A percentile compares a stretch with the other conserved stretches of the same genome.
Evolutionary conservation across 495 filamentous ascomycete genomes (phyloP).

Genomic region (Terfezia claveryi): DNA sequence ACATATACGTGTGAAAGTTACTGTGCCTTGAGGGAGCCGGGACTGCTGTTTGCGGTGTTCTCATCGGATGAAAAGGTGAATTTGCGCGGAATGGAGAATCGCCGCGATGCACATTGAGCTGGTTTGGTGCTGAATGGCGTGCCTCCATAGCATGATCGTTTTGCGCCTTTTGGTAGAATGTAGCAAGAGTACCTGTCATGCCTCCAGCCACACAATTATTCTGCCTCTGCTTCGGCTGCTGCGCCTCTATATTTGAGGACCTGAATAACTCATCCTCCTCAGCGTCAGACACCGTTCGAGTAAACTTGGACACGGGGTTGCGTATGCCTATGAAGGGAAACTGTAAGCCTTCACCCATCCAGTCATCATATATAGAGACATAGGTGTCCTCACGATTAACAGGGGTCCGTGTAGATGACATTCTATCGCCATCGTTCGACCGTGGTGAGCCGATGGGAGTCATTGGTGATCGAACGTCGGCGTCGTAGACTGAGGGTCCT

Average conservation of each 20-base stretch:
- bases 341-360: slow-evolving; percentile 42
- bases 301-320: slow-evolving; percentile 48
- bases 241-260: slow-evolving; percentile 8
- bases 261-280: slow-evolving; percentile 74
- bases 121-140: slow-evolving; percentile 30
- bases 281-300: slow-evolving; percentile 66
- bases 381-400: slow-evolving; percentile 27
- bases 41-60: slow-evolving; percentile 25
- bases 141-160: slow-evolving; percentile 34
- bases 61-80: slow-evolving; percentile 40
- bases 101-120: slow-evolving; percentile 31
- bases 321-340: slow-evolving; percentile 24
- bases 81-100: slow-evolving; percentile 63
- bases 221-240: slow-evolving; percentile 26
- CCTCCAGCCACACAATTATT: slow-evolving; percentile 25
- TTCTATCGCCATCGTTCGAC: slow-evolving; percentile 7
- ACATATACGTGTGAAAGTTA: slow-evolving; percentile 2
- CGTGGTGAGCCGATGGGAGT: slow-evolving; percentile 14
- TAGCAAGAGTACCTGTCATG: slow-evolving; percentile 36
- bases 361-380: slow-evolving; percentile 25
- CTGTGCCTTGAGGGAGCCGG: slow-evolving; percentile 19
- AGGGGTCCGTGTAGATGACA: background rate
- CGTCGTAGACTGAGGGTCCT: slow-evolving; percentile 11
- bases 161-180: slow-evolving; percentile 49
- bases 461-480: slow-evolving; percentile 13